Evolutionary conservation across 2,329 filamentous ascomycete species (phyloP).

Genomic region (Penicillium sumatraense): DNA sequence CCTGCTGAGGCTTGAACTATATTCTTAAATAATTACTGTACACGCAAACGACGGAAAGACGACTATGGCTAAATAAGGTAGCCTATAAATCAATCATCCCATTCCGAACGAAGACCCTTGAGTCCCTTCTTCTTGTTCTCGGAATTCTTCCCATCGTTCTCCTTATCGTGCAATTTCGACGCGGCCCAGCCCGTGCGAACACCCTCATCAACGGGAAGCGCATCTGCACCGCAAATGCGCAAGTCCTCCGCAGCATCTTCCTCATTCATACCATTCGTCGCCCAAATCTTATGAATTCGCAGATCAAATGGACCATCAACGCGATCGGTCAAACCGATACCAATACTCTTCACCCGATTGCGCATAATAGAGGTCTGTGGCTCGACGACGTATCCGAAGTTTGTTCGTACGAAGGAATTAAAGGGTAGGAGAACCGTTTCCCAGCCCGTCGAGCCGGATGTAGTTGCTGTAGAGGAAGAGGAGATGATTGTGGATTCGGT

Average conservation of each 20-base stretch:
- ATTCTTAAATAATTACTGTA: neutral
- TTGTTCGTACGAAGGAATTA: constrained; percentile 93
- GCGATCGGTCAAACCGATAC: constrained; percentile 86
- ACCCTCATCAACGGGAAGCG: constrained; percentile 42
- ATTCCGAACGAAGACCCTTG: constrained; percentile 41
- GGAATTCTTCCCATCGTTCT: constrained; percentile 2
- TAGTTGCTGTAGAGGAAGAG: constrained; percentile 38
- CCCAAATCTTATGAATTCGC: constrained; percentile 85
- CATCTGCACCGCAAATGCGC: constrained; percentile 45
- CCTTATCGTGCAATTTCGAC: constrained; percentile 5
- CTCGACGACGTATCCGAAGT: constrained; percentile 88
- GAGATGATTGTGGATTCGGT: constrained; percentile 41
- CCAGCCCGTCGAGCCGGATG: constrained; percentile 81
- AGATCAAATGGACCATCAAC: constrained; percentile 88
- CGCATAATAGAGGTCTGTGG: constrained; percentile 88
- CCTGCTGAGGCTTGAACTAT: neutral
- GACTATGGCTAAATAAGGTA: neutral
- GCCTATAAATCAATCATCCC: constrained; percentile 34
- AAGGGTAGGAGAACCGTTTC: constrained; percentile 92
- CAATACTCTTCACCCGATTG: constrained; percentile 82
- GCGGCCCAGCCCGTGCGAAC: constrained; percentile 35
- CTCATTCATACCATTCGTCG: constrained; percentile 71
- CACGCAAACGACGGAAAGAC: neutral
- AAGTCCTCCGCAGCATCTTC: constrained; percentile 46
- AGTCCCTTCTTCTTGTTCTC: constrained; percentile 37